Evolutionary conservation across 1,139 yeast species (phyloP).

Genomic region (Yamadazyma mexicana): DNA sequence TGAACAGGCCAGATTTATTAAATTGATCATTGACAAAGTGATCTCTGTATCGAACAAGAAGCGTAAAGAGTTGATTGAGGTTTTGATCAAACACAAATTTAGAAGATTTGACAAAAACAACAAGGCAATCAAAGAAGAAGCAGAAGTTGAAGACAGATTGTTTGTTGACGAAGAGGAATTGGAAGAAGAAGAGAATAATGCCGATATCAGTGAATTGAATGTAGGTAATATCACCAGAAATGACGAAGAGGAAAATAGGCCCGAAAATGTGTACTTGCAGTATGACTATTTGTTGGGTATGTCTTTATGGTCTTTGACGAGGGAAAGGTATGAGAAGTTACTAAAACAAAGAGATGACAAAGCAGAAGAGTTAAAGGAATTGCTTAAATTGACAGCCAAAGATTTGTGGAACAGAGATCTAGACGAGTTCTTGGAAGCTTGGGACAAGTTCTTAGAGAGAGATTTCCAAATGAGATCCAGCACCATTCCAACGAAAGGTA

Average conservation of each 20-base stretch:
- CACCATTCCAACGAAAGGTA: constrained; percentile 28
- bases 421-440: constrained; percentile 65
- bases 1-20: constrained; percentile 89
- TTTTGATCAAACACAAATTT: constrained; percentile 64
- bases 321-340: constrained; percentile 81
- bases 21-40: constrained; percentile 78
- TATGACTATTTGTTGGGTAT: constrained; percentile 79
- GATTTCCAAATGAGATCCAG: constrained; percentile 35
- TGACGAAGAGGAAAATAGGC: constrained; percentile 31
- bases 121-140: constrained; percentile 38
- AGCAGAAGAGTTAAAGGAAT: constrained; percentile 66
- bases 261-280: constrained; percentile 51
- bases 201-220: constrained; percentile 37
- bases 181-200: constrained; percentile 39
- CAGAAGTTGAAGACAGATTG: constrained; percentile 11
- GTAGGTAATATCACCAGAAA: constrained; percentile 29
- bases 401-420: constrained; percentile 87
- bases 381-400: constrained; percentile 73
- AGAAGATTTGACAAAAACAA: constrained; percentile 76
- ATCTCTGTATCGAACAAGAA: constrained; percentile 75
- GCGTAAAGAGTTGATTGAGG: constrained; percentile 61
- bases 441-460: constrained; percentile 57
- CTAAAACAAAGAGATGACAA: constrained; percentile 70
- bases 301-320: constrained; percentile 92
- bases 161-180: constrained; percentile 26